Evolutionary conservation across 2,329 filamentous ascomycete genomes (phyloP), one percentile per base, ranked within the genome.

Genomic region (Alternaria sp.): DNA sequence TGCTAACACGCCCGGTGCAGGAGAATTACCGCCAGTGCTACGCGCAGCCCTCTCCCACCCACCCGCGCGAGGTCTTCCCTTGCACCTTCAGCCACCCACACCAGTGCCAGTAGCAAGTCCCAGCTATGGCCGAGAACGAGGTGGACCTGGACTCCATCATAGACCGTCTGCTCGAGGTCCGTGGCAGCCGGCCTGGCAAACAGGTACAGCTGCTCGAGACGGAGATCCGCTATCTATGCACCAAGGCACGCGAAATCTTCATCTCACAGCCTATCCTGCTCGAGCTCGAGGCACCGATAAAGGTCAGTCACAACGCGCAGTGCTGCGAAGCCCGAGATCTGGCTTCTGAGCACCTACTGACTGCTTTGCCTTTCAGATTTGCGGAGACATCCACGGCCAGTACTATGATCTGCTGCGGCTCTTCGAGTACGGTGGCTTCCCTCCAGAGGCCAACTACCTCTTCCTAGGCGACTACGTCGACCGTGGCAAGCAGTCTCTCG

Each of bases 81-180:
- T 76, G 74, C 74, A 71, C 67, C 71, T 65, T 67, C 58, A 54
- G 53, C 70, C 65, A 70, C 66, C 62, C 20, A 49, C 65, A 64
- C 64, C 58, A 63, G 63, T 56, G 71, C 74, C 72, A 66, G 65
- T 70, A 77, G 75, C 80, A 76, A 76, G 75, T 63, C 76, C 77
- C 81, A 82, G 83, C 81, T 80, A 92, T 92, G 90, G 90, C 90
- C 82, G 90, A 92, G 83, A 87, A 93, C 84, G 95, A 98, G 84
- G 93, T 98, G 85, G 95, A 98, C 86, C 88, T 99, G 85, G 96
- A 99, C 84, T 97, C 94, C 79, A 97, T 98, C 90, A 98, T 99
- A 87, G 95, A 98, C 84, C 90, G 96, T 83, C 89, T 99, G 79
- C 88, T 98, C 80, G 96, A 99, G 85, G 96, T 98, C 80, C 92